Evolutionary conservation across 768 basidiomycete genomes (phyloP), one percentile per base, ranked within the genome.

Genomic region (Phlebiopsis flavidoalba): DNA sequence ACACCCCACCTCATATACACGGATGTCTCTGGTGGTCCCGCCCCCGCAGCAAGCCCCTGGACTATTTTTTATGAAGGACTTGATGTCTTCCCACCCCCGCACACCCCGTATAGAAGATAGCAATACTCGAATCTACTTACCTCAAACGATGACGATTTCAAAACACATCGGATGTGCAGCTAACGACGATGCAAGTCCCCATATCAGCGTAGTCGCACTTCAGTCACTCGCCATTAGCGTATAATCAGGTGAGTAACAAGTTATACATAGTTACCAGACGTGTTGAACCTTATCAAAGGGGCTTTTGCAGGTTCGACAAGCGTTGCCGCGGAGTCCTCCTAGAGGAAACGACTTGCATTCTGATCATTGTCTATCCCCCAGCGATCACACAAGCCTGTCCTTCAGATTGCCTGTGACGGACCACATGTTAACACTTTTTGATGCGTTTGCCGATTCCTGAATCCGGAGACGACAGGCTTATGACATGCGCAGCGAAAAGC

Each of bases 351-450:
- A 19, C 50, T 64, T 21, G 47, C 57, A n/a, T 52, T 59, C 37
- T 59, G n/a, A 60, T 31, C 63, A 58, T 43, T n/a, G 57, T 60
- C 12, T n/a, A 53, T 64, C 17, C 52, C 55, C 52, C 55, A 3
- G 15, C 60, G 4, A 19, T 64, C 11, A n/a, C 53, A 62, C 52
- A 35, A 36, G 15, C 15, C n/a, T 11, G 54, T 55, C 19, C 54
- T 55, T 40, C 24, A 77, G 69, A 72, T 35, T 71, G 48, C 71
- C 68, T 33, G 82, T 81, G 61, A 69, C n/a, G n/a, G 81, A 63
- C 51, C 24, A n/a, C 49, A 51, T 60, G 35, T 48, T 26, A 26
- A 12, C 14, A 26, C 8, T n/a, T n/a, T n/a, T n/a, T n/a, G 26
- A 43, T n/a, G n/a, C n/a, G 22, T 11, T 5, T 33, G 22, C n/a